Base-by-base conservation (phyloP, 352 stramenopile genomes). In the Phytophthora agathidicida region DNA sequence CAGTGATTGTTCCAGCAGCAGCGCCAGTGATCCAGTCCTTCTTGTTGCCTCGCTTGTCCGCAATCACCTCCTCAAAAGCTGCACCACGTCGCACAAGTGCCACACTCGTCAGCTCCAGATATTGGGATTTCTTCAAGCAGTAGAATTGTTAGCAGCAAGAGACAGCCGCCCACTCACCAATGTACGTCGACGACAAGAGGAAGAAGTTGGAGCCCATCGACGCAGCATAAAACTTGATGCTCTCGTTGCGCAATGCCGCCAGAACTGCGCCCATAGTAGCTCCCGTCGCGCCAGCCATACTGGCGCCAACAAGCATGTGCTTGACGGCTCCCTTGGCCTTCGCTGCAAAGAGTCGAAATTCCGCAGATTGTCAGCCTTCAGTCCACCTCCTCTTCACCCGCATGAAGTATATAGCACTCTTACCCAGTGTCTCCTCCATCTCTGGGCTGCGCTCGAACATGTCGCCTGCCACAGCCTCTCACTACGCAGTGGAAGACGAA, bases 141-240 rank as follows among this genome's bases (percentile, higher is more conserved):
- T 19, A 9, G 13, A 17, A 39, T 7, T n/a, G n/a, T n/a, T n/a
- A n/a, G n/a, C n/a, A n/a, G n/a, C n/a, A 7, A 19, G 7, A n/a
- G 20, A 35, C 16, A n/a, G 13, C 5, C 10, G 4, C 14, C 50
- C 27, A 16, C 65, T 46, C 32, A 92, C 84, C 77, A 35, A 93
- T 91, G 60, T 90, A 95, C n/a, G 86, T 92, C n/a, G 84, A 84
- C 2, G 80, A 88, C 5, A 92, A 47, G 35, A 95, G 52, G 56
- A 93, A 92, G 38, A 95, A 93, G 61, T 93, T 95, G 60, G 84
- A 80, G 6, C 82, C 84, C 78, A 95, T 91, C 19, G 84, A 91
- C 9, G 86, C 80, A 14, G 86, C 65, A 58, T 92, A 95, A 46
- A 95, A 95, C 53, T 73, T 76, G 44, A 91, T 70, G 46, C 77